Conservation (phyloP, 148 eudicot species). For the Rhododendron vialii region DNA sequence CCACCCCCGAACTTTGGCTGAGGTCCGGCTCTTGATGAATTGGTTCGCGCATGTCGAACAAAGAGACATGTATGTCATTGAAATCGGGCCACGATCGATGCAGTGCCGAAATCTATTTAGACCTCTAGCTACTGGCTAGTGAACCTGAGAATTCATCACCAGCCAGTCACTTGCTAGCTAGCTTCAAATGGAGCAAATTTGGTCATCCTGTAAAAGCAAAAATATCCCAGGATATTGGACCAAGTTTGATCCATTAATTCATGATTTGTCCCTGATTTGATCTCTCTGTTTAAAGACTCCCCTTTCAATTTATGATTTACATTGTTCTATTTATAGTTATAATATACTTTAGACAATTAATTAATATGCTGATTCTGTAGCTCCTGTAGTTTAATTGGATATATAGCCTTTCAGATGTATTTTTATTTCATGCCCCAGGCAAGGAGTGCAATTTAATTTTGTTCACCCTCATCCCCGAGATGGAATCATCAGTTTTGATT, state of each 20-base stretch:
- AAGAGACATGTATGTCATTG: neutral
- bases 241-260: conserved; percentile 26
- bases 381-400: neutral
- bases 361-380: neutral
- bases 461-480: neutral
- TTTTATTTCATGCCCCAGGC: neutral
- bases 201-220: conserved; percentile 23
- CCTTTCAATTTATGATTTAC: neutral
- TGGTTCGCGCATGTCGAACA: neutral
- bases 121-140: neutral
- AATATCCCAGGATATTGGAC: conserved; percentile 18
- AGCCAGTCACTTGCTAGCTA: neutral
- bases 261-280: neutral
- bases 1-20: conserved; percentile 13
- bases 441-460: neutral
- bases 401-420: neutral
- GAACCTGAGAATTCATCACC: neutral
- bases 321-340: neutral
- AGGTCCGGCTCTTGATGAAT: neutral
- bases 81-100: neutral
- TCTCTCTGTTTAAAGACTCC: neutral
- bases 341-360: neutral
- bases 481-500: neutral
- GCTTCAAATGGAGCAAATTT: conserved; percentile 25
- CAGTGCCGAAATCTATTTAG: neutral